Evolutionary conservation across 2,329 filamentous ascomycete species (phyloP), one percentile per base, ranked within the genome.

Genomic region (Colletotrichum sp.): DNA sequence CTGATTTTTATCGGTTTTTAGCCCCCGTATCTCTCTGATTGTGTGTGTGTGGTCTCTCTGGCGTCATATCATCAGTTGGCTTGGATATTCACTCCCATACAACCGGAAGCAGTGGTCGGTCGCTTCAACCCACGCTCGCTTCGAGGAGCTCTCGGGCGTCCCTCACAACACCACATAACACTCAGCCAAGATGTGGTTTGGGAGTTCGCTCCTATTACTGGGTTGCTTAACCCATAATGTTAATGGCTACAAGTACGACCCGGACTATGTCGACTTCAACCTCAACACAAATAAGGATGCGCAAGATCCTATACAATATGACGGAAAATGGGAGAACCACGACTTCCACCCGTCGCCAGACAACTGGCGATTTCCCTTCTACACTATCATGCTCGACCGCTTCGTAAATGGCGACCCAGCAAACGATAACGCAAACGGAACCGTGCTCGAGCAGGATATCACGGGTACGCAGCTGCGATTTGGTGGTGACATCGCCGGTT

Each of bases 331-430:
- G 89, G 84, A 83, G 27, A 83, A 87, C 75, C 89, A 91, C 79
- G 81, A 80, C 2, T 93, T 90, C 78, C 81, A 83, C 34, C 83
- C 85, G 0, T 93, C 91, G 27, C 92, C 92, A 1, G 81, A 85
- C 0, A 93, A 91, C 79, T 94, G 92, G 92, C 87, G 92, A 30
- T 89, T 93, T 76, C 92, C 92, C 0, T 90, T 93, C 79, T 94
- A 94, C 81, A 92, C 91, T 9, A 83, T 93, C 62, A 92, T 93
- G 80, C 82, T 93, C 10, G 92, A 93, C 81, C 86, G 91, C 74
- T 93, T 90, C 79, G 91, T 92, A 32, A 93, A 93, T 78, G 92
- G 92, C 25, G 89, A 93, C 77, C 91, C 92, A 8, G 86, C 85
- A 2, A 93, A 93, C 79, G 91, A 93, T 79, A 89, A 93, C 78